These are phyloP conservation scores for Carex kokanica DNA, from an alignment of 176 grass and related monocot genomes.

Conservation along the genomic window DNA sequence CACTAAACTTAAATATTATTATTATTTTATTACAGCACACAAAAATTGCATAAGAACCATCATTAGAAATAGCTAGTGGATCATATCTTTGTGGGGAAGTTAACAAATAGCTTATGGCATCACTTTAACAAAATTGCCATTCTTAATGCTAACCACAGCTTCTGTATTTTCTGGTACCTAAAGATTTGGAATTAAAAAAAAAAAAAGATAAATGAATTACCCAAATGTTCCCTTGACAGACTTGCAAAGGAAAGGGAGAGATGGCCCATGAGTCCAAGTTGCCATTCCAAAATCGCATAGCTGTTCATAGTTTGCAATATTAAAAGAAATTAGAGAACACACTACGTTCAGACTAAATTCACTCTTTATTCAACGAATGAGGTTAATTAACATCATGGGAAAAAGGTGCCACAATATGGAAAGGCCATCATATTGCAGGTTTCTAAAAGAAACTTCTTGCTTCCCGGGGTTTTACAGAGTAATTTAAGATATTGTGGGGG, in stretches of 20 bases:
- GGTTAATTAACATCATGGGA: neutral
- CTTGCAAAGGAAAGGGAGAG: slow-evolving; percentile 52
- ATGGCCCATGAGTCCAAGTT: slow-evolving; percentile 45
- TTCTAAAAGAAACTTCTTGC: neutral
- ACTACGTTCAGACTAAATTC: neutral
- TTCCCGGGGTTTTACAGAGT: neutral
- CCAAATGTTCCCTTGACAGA: slow-evolving; percentile 53
- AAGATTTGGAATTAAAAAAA: neutral
- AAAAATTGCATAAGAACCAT: neutral
- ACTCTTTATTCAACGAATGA: neutral
- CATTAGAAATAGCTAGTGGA: neutral
- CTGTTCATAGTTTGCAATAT: slow-evolving; percentile 16
- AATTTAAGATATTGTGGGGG: neutral
- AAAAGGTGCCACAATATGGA: neutral
- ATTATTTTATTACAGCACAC: neutral
- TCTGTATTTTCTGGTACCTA: neutral
- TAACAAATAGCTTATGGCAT: neutral
- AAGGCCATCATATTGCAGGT: neutral
- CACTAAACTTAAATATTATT: neutral
- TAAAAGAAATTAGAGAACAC: neutral
- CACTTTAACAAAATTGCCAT: neutral
- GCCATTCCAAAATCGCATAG: slow-evolving; percentile 56
- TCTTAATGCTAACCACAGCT: neutral
- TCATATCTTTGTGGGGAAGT: neutral
- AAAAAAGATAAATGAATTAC: slow-evolving; percentile 23